Evolutionary conservation across 345 rosid species (phyloP).

Genomic region (Salix brachista): DNA sequence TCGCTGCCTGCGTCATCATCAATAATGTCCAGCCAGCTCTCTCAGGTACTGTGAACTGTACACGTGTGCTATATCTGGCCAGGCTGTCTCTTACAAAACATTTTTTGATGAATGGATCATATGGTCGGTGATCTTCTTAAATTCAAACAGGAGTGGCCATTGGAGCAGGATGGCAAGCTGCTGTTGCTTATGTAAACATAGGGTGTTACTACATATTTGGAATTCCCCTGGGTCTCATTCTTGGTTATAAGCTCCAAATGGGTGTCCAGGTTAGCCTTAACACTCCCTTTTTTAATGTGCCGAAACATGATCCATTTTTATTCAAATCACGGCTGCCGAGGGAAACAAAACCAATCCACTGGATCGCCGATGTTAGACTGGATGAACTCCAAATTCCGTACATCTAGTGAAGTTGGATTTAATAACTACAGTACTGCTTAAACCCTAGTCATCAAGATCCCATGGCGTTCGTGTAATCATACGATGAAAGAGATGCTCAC

Average conservation of each 20-base stretch:
- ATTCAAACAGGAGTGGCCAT: constrained; percentile 9
- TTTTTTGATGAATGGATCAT: neutral
- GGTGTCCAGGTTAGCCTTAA: constrained; percentile 7
- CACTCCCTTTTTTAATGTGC: too few relatives aligned
- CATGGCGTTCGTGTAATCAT: too few relatives aligned
- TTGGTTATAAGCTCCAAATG: neutral
- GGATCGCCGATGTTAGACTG: too few relatives aligned
- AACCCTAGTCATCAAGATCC: too few relatives aligned
- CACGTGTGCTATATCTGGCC: neutral
- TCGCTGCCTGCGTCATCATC: constrained; percentile 16
- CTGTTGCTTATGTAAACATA: constrained; percentile 13
- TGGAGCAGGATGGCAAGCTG: constrained; percentile 25
- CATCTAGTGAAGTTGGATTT: too few relatives aligned
- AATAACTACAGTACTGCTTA: too few relatives aligned
- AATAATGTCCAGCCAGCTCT: constrained; percentile 19
- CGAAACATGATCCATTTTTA: too few relatives aligned
- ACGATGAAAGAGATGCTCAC: too few relatives aligned
- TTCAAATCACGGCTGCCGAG: too few relatives aligned
- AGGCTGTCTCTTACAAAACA: neutral
- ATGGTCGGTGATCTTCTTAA: neutral
- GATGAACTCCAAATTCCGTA: too few relatives aligned
- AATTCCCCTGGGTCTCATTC: constrained; percentile 16
- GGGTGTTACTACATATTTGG: constrained; percentile 17
- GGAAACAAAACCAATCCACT: too few relatives aligned
- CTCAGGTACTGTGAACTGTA: constrained; percentile 1